phyloP scores from a whole-genome alignment of 2,329 filamentous ascomycete genomes.

The Fonsecaea monophora region DNA sequence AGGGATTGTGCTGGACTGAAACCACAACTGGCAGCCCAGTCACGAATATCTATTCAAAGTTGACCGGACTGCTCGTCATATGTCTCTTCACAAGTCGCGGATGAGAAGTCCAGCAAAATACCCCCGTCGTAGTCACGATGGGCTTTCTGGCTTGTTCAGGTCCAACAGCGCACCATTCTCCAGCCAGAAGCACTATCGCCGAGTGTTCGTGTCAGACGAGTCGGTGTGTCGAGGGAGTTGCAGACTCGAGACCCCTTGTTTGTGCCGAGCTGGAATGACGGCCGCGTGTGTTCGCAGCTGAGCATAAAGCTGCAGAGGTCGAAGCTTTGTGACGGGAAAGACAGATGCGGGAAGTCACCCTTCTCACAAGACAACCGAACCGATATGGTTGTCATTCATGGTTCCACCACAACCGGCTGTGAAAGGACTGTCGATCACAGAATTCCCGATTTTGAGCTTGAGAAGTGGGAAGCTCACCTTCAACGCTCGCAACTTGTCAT shows the following conservation, averaged over 20 bases:
- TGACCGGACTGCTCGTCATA: not conserved
- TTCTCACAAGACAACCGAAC: too few species aligned
- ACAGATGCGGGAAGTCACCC: not conserved
- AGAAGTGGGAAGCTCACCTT: conserved; percentile 65
- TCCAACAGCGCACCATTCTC: not conserved
- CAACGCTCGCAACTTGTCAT: conserved; percentile 44
- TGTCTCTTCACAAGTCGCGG: not conserved
- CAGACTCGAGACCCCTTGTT: not conserved
- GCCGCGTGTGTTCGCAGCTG: not conserved
- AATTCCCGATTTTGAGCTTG: conserved; percentile 78
- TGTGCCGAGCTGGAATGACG: not conserved
- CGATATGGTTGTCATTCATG: not conserved
- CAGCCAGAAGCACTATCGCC: not conserved
- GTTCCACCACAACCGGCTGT: conserved; percentile 4
- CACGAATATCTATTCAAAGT: not conserved
- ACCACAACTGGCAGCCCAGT: not conserved
- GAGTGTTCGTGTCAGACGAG: not conserved
- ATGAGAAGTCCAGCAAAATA: not conserved
- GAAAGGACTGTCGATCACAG: conserved; percentile 53
- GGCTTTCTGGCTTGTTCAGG: not conserved
- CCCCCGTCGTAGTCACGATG: not conserved
- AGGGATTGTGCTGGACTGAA: not conserved
- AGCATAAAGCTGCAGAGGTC: not conserved
- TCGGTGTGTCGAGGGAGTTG: not conserved
- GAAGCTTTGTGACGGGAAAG: not conserved